Evolutionary conservation across 345 rosid genomes (phyloP).

Genomic region (Gossypium arboreum): DNA sequence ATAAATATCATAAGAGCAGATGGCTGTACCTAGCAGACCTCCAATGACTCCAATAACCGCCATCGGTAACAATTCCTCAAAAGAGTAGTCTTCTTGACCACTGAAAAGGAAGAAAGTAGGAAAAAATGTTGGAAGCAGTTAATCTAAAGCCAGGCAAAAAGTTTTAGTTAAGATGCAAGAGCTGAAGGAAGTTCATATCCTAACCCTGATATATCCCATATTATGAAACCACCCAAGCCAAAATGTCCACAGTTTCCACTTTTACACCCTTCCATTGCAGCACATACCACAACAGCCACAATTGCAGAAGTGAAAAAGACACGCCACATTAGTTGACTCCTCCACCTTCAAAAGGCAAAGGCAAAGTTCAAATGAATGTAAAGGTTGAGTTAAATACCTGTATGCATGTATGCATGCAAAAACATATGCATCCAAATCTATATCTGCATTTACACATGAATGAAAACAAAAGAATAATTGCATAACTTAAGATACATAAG

Average conservation of each 20-base stretch:
- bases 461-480: neutral
- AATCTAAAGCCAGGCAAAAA: conserved; percentile 16
- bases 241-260: conserved; percentile 96
- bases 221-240: conserved; percentile 92
- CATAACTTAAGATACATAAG: neutral
- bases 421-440: neutral
- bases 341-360: conserved; percentile 69
- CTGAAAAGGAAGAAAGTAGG: conserved; percentile 32
- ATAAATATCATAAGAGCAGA: neutral
- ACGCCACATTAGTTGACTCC: conserved; percentile 99
- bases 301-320: conserved; percentile 97
- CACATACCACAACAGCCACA: conserved; percentile 95
- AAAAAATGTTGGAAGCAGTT: neutral
- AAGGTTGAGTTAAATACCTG: neutral
- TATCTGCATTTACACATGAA: neutral
- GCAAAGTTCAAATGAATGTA: conserved; percentile 10
- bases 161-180: neutral
- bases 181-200: conserved; percentile 20
- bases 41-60: conserved; percentile 91
- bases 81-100: conserved; percentile 95
- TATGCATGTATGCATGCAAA: neutral
- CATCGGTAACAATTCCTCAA: conserved; percentile 93
- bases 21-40: conserved; percentile 71
- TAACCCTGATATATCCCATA: conserved; percentile 90
- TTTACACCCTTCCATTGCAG: conserved; percentile 96